phyloP scores from a whole-genome alignment of 2,329 filamentous ascomycete genomes.

The Hypoxylon sp. region DNA sequence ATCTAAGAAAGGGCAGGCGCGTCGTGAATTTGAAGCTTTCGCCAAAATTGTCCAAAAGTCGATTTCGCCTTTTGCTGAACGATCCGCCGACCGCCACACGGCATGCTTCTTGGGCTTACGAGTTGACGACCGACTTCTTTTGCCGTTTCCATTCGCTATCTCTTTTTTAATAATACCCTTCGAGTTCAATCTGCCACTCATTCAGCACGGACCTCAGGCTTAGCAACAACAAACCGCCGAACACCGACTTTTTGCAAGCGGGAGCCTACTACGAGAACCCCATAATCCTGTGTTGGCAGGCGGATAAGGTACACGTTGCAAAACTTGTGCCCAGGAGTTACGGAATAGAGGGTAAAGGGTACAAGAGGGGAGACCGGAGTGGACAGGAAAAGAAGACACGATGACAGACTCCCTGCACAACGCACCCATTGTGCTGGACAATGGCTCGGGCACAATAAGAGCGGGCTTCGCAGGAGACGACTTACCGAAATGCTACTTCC shows the following conservation, averaged over 20 bases:
- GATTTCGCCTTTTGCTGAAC: conserved; percentile 18
- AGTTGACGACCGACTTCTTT: conserved; percentile 31
- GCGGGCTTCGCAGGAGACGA: conserved; percentile 98
- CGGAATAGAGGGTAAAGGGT: conserved; percentile 30
- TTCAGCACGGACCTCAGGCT: conserved; percentile 12
- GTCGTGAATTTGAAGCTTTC: conserved; percentile 49
- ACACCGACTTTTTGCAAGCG: conserved; percentile 19
- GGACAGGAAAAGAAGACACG: conserved; percentile 45
- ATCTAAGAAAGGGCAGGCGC: conserved; percentile 48
- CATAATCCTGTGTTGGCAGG: background rate
- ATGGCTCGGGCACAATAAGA: conserved; percentile 97
- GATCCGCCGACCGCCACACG: conserved; percentile 4
- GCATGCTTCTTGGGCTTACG: conserved; percentile 37
- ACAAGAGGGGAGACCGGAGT: conserved; percentile 37
- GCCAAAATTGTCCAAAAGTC: conserved; percentile 35
- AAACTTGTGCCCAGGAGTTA: conserved; percentile 7
- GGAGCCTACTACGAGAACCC: background rate
- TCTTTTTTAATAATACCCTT: conserved; percentile 31
- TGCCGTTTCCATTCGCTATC: conserved; percentile 20
- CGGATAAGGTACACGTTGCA: background rate
- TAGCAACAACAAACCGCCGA: conserved; percentile 21
- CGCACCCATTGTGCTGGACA: conserved; percentile 98
- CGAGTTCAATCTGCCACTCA: background rate
- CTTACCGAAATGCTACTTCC: conserved; percentile 95
- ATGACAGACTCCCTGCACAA: conserved; percentile 85